Evolutionary conservation across 768 basidiomycete genomes (phyloP), one percentile per base, ranked within the genome.

Genomic region (Pholiota conissans): DNA sequence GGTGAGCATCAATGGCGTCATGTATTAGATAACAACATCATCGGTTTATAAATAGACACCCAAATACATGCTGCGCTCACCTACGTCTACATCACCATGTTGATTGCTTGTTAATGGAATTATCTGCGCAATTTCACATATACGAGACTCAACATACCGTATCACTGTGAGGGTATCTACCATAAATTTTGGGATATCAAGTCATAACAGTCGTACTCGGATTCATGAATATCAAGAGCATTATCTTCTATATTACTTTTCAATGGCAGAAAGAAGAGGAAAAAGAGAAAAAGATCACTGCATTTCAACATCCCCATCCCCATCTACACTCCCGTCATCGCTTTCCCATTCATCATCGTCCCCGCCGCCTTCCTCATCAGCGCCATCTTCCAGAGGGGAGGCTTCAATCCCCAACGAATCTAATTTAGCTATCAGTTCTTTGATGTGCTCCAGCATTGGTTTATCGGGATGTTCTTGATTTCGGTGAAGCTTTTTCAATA

Each of bases 381-480:
- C 81, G 28, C 73, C 84, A 10, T 81, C 86, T n/a, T 81, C 83
- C 8, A 79, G 70, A 0, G 84, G 79, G 8, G 87, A 87, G 0
- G 86, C 72, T 20, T 80, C 73, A 35, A 95, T 80, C 0, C 92
- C 91, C 42, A 84, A 71, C 5, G 74, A 76, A 48, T 92, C 86
- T 56, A 95, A 66, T 59, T 85, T 84, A 5, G 72, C 71, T 52
- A 93, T 79, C 46, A 97, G 79, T 61, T 95, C 94, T 49, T 80
- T 73, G 26, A 81, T 83, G 68, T 97, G 94, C 32, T 85, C 84
- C 2, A 92, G 76, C 51, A 96, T 70, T 18, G 89, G 91, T 57
- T 76, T 74, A 68, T 97, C 94, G 3, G 86, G 82, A 69, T 94
- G 84, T 24, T 84, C 83, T 63, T 93, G 85, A 39, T 79, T 84